Percentiles rank a stretch among this genome's conserved stretches.
Evolutionary conservation across 1,139 yeast genomes (phyloP).

Genomic region (Nakaseomyces bracarensis): DNA sequence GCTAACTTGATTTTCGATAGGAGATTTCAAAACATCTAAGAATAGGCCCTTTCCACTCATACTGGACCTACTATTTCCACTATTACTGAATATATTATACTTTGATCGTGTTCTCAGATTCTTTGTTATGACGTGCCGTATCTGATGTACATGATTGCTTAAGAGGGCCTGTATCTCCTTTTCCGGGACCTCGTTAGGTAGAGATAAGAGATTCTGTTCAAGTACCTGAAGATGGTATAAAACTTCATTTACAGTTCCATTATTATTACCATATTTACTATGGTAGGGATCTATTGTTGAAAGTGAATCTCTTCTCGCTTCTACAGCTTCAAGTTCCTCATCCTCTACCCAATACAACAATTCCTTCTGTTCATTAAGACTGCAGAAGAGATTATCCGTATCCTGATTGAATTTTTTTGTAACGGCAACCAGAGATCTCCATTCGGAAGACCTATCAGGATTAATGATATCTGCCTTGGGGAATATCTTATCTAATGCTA

Average conservation of each 20-base stretch:
- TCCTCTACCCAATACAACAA: not conserved
- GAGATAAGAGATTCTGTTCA: not conserved
- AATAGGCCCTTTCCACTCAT: constrained; percentile 3
- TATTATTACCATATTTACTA: no score
- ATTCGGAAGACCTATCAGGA: not conserved
- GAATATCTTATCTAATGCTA: not conserved
- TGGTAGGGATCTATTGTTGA: no score
- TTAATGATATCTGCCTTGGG: not conserved
- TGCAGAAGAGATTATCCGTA: not conserved
- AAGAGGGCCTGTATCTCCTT: not conserved
- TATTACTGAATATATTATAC: constrained; percentile 4
- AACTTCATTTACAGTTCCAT: not conserved
- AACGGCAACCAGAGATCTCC: not conserved
- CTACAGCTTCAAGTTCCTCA: not conserved
- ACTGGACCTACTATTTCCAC: not conserved
- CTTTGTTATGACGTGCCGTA: not conserved
- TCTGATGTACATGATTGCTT: not conserved
- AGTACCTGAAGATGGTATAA: not conserved
- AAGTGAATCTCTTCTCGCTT: no score
- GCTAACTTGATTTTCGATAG: not conserved
- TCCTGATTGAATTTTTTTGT: constrained; percentile 2
- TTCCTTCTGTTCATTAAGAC: not conserved
- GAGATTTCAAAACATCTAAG: constrained; percentile 3
- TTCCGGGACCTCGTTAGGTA: not conserved
- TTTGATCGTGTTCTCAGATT: not conserved